Evolutionary conservation across 2,329 filamentous ascomycete species (phyloP).

Genomic region (Aspergillus ochraceoroseus): DNA sequence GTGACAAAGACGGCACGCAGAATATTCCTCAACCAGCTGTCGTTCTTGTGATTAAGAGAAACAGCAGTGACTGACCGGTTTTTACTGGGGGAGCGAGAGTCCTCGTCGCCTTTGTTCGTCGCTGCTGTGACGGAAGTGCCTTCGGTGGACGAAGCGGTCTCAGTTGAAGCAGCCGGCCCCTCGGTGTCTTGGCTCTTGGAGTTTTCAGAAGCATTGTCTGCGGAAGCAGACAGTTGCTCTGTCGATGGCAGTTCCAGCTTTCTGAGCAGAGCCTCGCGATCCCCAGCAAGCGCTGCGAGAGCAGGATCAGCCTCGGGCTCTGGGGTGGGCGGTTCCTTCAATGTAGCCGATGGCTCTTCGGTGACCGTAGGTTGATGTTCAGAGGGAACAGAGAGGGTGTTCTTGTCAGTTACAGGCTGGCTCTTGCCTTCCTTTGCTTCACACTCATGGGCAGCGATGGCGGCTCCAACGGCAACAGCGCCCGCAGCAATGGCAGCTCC

Average conservation of each 20-base stretch:
- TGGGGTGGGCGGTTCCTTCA: slow-evolving; percentile 24
- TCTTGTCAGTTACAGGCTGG: slow-evolving; percentile 17
- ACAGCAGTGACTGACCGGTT: slow-evolving; percentile 40
- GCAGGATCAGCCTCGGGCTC: slow-evolving; percentile 32
- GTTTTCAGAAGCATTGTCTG: slow-evolving; percentile 30
- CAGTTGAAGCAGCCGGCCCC: slow-evolving; percentile 5
- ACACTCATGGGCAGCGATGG: slow-evolving; percentile 21
- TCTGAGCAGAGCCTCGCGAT: slow-evolving; percentile 33
- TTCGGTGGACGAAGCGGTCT: slow-evolving; percentile 13
- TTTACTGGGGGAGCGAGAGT: slow-evolving; percentile 33
- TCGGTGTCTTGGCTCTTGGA: slow-evolving; percentile 16
- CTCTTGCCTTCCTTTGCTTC: slow-evolving; percentile 14
- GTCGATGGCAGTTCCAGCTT: slow-evolving; percentile 32
- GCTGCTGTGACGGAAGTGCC: slow-evolving; percentile 11
- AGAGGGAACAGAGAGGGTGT: slow-evolving; percentile 6
- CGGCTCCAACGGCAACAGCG: slow-evolving; percentile 23
- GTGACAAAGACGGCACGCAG: slow-evolving; percentile 40
- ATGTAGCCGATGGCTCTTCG: slow-evolving; percentile 22
- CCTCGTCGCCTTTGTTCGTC: slow-evolving; percentile 24
- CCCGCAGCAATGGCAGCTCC: slow-evolving; percentile 27
- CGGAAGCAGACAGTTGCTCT: slow-evolving; percentile 45
- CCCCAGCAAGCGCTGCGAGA: slow-evolving; percentile 31
- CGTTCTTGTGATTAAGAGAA: slow-evolving; percentile 36
- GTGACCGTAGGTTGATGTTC: slow-evolving; percentile 21
- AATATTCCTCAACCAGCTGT: slow-evolving; percentile 41